phyloP scores from a whole-genome alignment of 352 stramenopile genomes.

The Phytopythium litorale region DNA sequence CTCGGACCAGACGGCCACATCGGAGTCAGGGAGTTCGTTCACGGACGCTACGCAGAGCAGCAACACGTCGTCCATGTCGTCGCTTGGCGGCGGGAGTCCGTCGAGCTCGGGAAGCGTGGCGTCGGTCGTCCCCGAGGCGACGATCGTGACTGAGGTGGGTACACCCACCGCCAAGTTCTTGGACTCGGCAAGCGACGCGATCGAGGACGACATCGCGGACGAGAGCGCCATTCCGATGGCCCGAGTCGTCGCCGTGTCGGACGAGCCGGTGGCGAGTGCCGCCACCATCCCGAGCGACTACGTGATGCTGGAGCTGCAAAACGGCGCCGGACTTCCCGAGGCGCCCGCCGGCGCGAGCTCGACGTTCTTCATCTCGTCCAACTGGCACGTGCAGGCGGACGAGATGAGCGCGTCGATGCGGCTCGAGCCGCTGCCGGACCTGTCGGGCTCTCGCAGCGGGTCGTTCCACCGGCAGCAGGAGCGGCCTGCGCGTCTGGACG shows the following conservation, averaged over 20 bases:
- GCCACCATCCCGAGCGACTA: conserved; percentile 62
- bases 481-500: conserved; percentile 21
- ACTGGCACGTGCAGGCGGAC: conserved; percentile 72
- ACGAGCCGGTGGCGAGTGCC: conserved; percentile 9
- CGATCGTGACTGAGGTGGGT: conserved; percentile 7
- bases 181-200: neutral
- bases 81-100: neutral
- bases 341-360: conserved; percentile 29
- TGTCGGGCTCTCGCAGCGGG: conserved; percentile 7
- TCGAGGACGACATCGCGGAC: conserved; percentile 5
- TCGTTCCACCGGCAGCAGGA: conserved; percentile 11
- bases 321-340: conserved; percentile 48
- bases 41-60: conserved; percentile 3
- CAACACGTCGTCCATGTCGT: neutral
- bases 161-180: conserved; percentile 26
- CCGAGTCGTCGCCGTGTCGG: conserved; percentile 36
- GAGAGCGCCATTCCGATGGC: conserved; percentile 49
- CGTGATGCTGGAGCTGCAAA: conserved; percentile 79
- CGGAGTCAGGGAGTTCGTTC: neutral
- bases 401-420: conserved; percentile 73
- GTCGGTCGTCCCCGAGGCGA: conserved; percentile 16
- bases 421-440: conserved; percentile 18
- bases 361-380: conserved; percentile 81
- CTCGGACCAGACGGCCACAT: conserved; percentile 1
- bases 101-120: conserved; percentile 8